These are phyloP conservation scores for Metarhizium guizhouense DNA, from an alignment of 2,329 filamentous ascomycete species.

Conservation along the genomic window DNA sequence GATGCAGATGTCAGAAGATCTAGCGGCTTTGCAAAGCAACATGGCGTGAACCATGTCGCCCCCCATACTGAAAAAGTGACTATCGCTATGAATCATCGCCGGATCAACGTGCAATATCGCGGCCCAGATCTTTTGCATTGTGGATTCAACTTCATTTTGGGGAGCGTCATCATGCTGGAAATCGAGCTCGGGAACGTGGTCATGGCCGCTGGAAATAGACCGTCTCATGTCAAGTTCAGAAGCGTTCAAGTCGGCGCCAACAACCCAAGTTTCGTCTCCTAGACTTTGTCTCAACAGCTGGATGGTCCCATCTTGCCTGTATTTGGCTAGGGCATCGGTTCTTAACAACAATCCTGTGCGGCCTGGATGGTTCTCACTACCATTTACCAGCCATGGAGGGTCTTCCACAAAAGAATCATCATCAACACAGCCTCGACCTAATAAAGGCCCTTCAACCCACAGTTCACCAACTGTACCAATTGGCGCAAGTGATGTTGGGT, in stretches of 20 bases:
- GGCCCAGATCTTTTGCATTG: neutral
- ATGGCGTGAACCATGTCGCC: neutral
- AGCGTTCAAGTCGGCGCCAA: neutral
- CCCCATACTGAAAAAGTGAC: neutral
- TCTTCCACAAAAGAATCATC: neutral
- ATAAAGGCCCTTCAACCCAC: conserved; percentile 2
- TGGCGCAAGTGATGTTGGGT: neutral
- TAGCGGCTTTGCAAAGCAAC: neutral
- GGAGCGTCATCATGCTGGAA: neutral
- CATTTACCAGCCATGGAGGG: neutral
- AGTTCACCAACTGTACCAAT: neutral
- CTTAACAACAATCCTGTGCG: neutral
- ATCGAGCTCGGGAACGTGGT: neutral
- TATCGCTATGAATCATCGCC: neutral
- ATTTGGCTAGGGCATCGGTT: neutral
- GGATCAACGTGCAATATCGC: neutral
- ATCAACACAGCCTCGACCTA: neutral
- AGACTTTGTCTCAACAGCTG: neutral
- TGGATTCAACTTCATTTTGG: neutral
- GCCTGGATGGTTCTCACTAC: neutral
- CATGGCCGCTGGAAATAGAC: neutral
- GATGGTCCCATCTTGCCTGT: neutral
- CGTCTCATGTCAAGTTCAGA: neutral
- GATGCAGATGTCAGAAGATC: neutral
- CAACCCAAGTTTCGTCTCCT: neutral